Percentiles rank a stretch among this genome's conserved stretches.
phyloP scores from a whole-genome alignment of 2,329 filamentous ascomycete species.

The Diaporthe nobilis region DNA sequence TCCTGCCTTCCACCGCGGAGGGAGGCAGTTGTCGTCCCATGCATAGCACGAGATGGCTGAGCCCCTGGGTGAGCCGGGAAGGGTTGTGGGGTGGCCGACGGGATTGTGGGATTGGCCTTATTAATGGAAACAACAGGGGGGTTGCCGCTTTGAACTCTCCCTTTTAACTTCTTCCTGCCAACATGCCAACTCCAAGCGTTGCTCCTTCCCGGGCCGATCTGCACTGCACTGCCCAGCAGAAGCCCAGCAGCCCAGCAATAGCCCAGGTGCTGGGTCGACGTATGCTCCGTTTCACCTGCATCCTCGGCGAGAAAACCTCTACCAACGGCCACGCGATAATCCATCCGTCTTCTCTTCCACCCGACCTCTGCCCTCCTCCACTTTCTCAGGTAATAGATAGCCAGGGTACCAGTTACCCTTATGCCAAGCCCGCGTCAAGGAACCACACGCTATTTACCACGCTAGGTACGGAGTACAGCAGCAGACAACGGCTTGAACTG shows the following conservation, averaged over 20 bases:
- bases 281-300: constrained; percentile 14
- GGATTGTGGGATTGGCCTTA: constrained; percentile 1
- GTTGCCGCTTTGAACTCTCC: background rate
- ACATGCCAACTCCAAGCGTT: background rate
- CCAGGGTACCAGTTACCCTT: background rate
- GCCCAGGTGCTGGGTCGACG: constrained; percentile 20
- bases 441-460: background rate
- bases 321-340: background rate
- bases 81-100: constrained; percentile 25
- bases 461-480: background rate
- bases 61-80: constrained; percentile 2
- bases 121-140: background rate
- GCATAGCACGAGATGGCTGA: constrained; percentile 23
- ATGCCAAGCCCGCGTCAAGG: constrained; percentile 4
- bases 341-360: background rate
- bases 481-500: background rate
- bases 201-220: constrained; percentile 18
- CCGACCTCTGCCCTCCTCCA: background rate
- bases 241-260: background rate
- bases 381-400: background rate
- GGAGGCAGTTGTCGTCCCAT: background rate
- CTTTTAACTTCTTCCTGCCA: background rate
- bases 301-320: background rate
- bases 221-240: constrained; percentile 13
- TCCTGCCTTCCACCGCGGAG: background rate